Evolutionary conservation across 331 rosid species (phyloP).

Genomic region (Cucumis variabilis): DNA sequence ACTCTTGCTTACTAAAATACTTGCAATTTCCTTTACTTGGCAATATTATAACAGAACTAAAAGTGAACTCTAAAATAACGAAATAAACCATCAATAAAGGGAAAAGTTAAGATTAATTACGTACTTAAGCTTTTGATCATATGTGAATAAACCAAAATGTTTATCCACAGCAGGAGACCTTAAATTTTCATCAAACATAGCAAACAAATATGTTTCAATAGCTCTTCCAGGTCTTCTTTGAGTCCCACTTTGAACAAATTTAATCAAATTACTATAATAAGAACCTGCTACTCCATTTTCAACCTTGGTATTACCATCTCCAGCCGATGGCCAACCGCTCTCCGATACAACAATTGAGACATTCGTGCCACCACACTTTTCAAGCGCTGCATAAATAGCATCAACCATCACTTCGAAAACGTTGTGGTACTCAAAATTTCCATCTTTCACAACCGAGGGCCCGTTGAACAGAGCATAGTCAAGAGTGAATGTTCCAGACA

Average conservation of each 20-base stretch:
- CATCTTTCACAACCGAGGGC: background rate
- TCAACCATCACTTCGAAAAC: constrained; percentile 59
- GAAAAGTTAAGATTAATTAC: background rate
- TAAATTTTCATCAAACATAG: constrained; percentile 67
- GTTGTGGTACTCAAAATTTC: constrained; percentile 46
- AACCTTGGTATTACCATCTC: constrained; percentile 46
- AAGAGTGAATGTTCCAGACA: constrained; percentile 6
- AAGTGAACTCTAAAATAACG: too few species aligned
- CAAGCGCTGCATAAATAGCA: constrained; percentile 62
- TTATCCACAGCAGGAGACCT: constrained; percentile 37
- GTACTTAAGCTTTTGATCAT: constrained; percentile 50
- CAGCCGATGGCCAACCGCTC: constrained; percentile 82
- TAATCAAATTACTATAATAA: constrained; percentile 57
- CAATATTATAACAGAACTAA: too few species aligned
- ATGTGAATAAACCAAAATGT: constrained; percentile 63
- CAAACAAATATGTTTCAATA: constrained; percentile 67
- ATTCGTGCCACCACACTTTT: constrained; percentile 49
- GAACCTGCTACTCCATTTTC: constrained; percentile 49
- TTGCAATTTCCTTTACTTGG: too few species aligned
- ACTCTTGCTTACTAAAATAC: too few species aligned
- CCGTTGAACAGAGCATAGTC: constrained; percentile 58
- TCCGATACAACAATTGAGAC: constrained; percentile 65
- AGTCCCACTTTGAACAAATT: constrained; percentile 46
- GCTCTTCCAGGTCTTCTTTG: constrained; percentile 54
- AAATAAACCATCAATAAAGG: too few species aligned